Evolutionary conservation across 139 green algal genomes (phyloP), one percentile per base, ranked within the genome.

Genomic region (Deuterostichococcus epilithicus): DNA sequence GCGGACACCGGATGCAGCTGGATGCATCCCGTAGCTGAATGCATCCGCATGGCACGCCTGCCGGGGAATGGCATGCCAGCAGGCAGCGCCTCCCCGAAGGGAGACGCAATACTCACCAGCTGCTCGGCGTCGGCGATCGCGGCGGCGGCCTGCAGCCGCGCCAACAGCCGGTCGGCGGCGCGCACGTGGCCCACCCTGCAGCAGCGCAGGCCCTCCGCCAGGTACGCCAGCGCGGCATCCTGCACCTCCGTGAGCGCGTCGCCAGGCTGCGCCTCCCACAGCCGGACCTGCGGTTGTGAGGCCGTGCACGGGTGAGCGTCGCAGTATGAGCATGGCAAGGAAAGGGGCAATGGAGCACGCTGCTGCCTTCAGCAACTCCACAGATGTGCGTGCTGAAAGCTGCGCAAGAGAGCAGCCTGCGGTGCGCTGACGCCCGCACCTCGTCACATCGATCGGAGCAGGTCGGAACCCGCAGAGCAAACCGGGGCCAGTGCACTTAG

Each of bases 161-260:
- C n/a, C 74, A 86, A 63, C 22, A 77, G 67, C 30, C 35, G 47
- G 39, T 77, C 59, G 28, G 82, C 82, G 18, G 38, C 28, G n/a
- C 66, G 35, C 25, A 87, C 47, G 44, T 72, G 63, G 26, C 13
- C 66, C 0, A 80, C 52, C 18, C 67, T 33, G 6, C 37, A 47
- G 33, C 10, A 22, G 36, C 10, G 20, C 8, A 59, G 35, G 1
- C 68, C 83, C 44, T 78, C 76, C 0, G 80, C 83, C 30, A 87
- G 80, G 70, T 81, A 67, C 0, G 83, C 80, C 35, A 87, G 28
- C 1, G 83, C 80, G 26, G 79, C 66, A 45, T 83, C 63, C n/a
- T 83, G 86, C 37, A 83, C 70, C 73, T 87, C 80, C 20, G 83
- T 20, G 47, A 33, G 32, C 65, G 20, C 26, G 70, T 76, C 1